phyloP scores from a whole-genome alignment of 768 basidiomycete genomes.

The Polyporus arcularius region DNA sequence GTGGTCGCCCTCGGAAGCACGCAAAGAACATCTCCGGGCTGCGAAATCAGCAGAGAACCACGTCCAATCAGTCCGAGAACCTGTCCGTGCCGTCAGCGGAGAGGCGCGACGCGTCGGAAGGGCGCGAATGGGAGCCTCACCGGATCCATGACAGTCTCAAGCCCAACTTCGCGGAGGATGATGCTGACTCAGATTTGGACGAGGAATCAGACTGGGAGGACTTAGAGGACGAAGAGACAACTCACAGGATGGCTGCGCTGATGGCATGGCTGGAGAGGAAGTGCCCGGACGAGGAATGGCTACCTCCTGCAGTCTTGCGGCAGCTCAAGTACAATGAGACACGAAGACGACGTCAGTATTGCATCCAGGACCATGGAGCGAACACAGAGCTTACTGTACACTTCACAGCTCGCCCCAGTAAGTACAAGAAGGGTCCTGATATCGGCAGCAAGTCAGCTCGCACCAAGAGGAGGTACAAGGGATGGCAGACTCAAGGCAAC shows the following conservation, averaged over 20 bases:
- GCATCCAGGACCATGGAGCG: no score
- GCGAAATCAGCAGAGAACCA: background rate
- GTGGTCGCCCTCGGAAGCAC: background rate
- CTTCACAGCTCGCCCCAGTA: slow-evolving; percentile 31
- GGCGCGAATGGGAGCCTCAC: background rate
- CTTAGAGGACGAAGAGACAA: background rate
- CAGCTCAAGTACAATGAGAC: background rate
- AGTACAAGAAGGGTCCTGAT: background rate
- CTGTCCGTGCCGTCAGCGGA: no score
- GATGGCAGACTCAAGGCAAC: background rate
- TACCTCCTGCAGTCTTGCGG: background rate
- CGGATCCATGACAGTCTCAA: background rate
- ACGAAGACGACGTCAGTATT: background rate
- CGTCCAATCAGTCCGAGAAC: no score
- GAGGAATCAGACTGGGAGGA: background rate
- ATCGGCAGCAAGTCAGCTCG: background rate
- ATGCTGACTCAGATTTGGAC: background rate
- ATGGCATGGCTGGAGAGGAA: background rate
- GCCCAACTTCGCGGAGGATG: background rate
- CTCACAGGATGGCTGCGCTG: background rate
- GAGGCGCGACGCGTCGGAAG: background rate
- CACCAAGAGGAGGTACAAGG: background rate
- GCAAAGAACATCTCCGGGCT: background rate
- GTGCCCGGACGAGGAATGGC: background rate
- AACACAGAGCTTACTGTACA: no score